phyloP scores from a whole-genome alignment of 2,329 filamentous ascomycete species.

The Graphilbum sp. region DNA sequence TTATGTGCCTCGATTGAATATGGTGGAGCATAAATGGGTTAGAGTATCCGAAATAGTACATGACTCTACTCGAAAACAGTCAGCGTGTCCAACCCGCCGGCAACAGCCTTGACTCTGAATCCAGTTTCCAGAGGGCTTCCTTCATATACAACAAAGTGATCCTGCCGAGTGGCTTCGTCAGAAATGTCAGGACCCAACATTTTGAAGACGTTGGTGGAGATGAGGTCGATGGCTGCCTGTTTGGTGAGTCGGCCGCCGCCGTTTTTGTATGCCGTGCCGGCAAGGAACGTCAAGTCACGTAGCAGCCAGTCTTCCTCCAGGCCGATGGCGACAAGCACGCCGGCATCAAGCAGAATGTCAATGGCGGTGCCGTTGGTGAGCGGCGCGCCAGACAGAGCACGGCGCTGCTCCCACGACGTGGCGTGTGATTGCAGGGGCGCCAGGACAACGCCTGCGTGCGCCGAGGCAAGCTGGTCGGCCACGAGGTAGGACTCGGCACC shows the following conservation, averaged over 20 bases:
- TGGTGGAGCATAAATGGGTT: too few relatives aligned
- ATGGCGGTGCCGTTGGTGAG: slow-evolving; percentile 48
- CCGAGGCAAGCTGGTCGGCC: slow-evolving; percentile 38
- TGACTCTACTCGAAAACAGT: slow-evolving; percentile 15
- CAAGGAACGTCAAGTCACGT: slow-evolving; percentile 40
- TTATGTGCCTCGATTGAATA: too few relatives aligned
- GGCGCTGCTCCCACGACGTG: slow-evolving; percentile 41
- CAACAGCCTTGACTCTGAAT: slow-evolving; percentile 36
- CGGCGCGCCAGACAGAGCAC: slow-evolving; percentile 46
- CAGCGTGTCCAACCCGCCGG: slow-evolving; percentile 22
- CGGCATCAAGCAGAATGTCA: slow-evolving; percentile 39
- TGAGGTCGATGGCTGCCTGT: slow-evolving; percentile 37
- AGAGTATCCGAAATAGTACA: too few relatives aligned
- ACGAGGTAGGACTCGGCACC: slow-evolving; percentile 47
- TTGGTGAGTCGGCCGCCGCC: slow-evolving; percentile 35
- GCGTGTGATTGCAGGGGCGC: slow-evolving; percentile 40
- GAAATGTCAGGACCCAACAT: slow-evolving; percentile 32
- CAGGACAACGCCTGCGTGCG: slow-evolving; percentile 42
- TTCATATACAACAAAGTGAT: slow-evolving; percentile 46
- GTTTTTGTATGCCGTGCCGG: slow-evolving; percentile 43
- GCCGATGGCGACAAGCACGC: slow-evolving; percentile 40
- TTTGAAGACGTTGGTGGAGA: slow-evolving; percentile 39
- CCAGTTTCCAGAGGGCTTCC: slow-evolving; percentile 46
- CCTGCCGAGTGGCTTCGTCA: slow-evolving; percentile 10
- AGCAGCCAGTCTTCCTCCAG: slow-evolving; percentile 46